Evolutionary conservation across 2,329 filamentous ascomycete species (phyloP).

Genomic region (Talaromyces islandicus): DNA sequence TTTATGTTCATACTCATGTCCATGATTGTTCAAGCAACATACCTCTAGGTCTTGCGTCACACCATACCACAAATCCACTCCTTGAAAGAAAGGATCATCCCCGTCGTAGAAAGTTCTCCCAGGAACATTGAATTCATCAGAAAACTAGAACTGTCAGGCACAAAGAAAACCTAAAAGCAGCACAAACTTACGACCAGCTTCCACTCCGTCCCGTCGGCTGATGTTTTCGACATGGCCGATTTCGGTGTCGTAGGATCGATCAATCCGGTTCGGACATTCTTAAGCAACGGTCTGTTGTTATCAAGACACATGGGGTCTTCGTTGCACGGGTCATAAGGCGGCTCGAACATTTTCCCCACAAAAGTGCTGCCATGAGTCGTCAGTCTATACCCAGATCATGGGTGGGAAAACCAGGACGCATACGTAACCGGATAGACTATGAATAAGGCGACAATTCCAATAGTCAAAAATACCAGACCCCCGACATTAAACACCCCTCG

Average conservation of each 20-base stretch:
- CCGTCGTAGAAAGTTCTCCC: slow-evolving; percentile 65
- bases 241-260: slow-evolving; percentile 64
- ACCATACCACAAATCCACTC: slow-evolving; percentile 65
- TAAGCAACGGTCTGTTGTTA: slow-evolving; percentile 47
- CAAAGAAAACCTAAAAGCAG: background rate
- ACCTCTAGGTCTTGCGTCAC: slow-evolving; percentile 64
- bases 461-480: slow-evolving; percentile 52
- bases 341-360: slow-evolving; percentile 40
- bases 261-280: slow-evolving; percentile 55
- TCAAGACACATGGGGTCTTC: slow-evolving; percentile 45
- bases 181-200: slow-evolving; percentile 51
- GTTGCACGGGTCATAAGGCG: slow-evolving; percentile 25
- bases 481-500: slow-evolving; percentile 61
- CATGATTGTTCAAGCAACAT: slow-evolving; percentile 12
- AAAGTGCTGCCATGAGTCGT: slow-evolving; percentile 46
- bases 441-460: slow-evolving; percentile 60
- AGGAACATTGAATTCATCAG: slow-evolving; percentile 64
- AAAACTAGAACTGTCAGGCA: slow-evolving; percentile 44
- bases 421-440: slow-evolving; percentile 66
- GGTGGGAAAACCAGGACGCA: slow-evolving; percentile 19
- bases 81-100: slow-evolving; percentile 64
- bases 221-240: slow-evolving; percentile 50
- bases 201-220: slow-evolving; percentile 55
- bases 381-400: background rate
- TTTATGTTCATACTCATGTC: slow-evolving; percentile 3